These are phyloP conservation scores for Trypanosomatidae sp. DNA, from an alignment of 208 protist genomes.

Conservation along the genomic window DNA sequence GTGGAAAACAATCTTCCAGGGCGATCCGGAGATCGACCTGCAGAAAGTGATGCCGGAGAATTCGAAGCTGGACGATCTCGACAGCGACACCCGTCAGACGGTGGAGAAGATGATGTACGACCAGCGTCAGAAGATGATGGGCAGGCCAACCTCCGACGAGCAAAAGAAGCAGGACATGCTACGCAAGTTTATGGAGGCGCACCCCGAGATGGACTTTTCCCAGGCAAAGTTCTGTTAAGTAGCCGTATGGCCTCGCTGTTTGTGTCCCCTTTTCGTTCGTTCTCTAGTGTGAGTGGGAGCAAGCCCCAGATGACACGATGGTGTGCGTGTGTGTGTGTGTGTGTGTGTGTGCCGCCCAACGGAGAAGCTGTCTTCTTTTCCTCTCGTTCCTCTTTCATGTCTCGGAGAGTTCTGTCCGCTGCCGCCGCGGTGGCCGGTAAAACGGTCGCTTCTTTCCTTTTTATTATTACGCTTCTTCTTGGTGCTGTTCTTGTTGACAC, in stretches of 20 bases:
- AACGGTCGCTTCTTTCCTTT: background rate
- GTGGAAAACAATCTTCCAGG: constrained; percentile 90
- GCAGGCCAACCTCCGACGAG: constrained; percentile 94
- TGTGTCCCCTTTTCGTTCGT: background rate
- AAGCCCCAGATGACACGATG: background rate
- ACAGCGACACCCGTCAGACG: constrained; percentile 92
- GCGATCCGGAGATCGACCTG: constrained; percentile 91
- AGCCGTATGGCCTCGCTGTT: background rate
- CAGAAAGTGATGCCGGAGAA: constrained; percentile 95
- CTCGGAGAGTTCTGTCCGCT: background rate
- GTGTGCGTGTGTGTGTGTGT: background rate
- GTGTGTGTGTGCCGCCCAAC: background rate
- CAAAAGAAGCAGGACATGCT: constrained; percentile 94
- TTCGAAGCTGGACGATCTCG: constrained; percentile 95
- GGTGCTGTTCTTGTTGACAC: background rate
- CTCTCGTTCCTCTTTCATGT: background rate
- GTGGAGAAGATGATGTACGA: constrained; percentile 98
- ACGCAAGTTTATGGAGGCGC: constrained; percentile 93
- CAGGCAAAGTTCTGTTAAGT: constrained; percentile 93
- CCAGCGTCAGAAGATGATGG: constrained; percentile 93
- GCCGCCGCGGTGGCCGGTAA: background rate
- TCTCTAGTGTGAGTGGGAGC: background rate
- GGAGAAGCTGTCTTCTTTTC: background rate
- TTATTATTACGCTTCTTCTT: background rate
- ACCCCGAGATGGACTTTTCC: constrained; percentile 96